Conservation (phyloP, 2,329 filamentous ascomycete species). For the Anisogramma anomala region DNA sequence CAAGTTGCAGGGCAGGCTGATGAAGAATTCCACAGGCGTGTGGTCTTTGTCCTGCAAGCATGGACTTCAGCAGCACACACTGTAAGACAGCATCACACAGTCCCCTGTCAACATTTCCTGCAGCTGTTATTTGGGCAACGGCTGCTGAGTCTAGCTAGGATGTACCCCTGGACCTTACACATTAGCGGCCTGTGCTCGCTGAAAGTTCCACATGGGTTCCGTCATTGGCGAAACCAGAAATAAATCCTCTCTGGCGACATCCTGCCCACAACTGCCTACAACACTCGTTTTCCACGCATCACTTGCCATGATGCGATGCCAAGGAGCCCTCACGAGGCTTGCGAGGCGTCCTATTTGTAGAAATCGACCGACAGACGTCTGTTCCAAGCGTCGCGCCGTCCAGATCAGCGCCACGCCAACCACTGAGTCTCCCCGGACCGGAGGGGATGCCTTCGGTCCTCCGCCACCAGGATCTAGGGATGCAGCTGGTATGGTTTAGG, state of each 20-base stretch:
- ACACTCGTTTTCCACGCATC: conserved; percentile 2
- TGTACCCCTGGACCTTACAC: not conserved
- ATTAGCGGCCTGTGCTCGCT: not conserved
- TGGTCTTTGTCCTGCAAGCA: not conserved
- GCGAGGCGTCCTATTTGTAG: conserved; percentile 21
- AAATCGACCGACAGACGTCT: conserved; percentile 29
- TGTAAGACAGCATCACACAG: not conserved
- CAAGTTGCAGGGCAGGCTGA: not conserved
- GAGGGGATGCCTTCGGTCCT: conserved; percentile 45
- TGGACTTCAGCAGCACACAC: not conserved
- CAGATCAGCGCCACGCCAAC: conserved; percentile 52
- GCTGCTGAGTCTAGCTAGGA: not conserved
- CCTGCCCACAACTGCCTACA: not conserved
- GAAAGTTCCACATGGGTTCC: not conserved
- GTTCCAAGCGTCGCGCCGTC: conserved; percentile 46
- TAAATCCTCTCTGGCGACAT: conserved; percentile 1
- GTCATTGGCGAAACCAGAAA: conserved; percentile 4
- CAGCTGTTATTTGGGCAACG: not conserved
- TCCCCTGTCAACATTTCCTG: conserved; percentile 6
- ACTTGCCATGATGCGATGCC: conserved; percentile 30
- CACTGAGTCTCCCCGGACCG: conserved; percentile 38
- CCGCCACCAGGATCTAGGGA: conserved; percentile 34
- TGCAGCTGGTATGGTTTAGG: conserved; percentile 34
- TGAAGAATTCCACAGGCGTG: too few relatives aligned
- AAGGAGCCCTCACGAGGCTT: conserved; percentile 28